These are phyloP conservation scores for Cordyceps fumosorosea DNA, from an alignment of 2,329 filamentous ascomycete species.

Conservation along the genomic window DNA sequence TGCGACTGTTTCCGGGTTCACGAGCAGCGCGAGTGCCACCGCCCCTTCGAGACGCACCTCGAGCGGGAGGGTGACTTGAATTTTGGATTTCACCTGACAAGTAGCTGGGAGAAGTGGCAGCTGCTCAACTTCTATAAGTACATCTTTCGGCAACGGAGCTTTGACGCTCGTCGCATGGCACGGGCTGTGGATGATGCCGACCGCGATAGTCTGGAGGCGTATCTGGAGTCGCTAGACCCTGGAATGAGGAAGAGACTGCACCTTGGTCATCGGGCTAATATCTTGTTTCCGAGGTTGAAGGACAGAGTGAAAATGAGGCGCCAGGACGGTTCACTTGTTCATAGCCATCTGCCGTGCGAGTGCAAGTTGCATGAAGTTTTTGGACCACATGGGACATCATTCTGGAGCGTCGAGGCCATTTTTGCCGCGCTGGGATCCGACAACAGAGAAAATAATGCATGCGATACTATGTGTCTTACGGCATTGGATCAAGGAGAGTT, in stretches of 20 bases:
- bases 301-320: neutral
- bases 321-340: neutral
- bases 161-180: neutral
- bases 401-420: neutral
- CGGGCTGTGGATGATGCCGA: neutral
- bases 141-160: neutral
- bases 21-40: neutral
- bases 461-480: too few relatives aligned
- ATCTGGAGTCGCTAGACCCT: neutral
- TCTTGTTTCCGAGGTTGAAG: neutral
- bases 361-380: neutral
- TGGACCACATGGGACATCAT: neutral
- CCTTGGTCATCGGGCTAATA: neutral
- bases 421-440: neutral
- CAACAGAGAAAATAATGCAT: too few relatives aligned
- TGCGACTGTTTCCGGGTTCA: neutral
- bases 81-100: neutral
- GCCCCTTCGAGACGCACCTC: neutral
- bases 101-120: neutral
- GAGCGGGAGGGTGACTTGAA: neutral
- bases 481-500: too few relatives aligned
- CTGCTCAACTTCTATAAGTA: neutral
- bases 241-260: neutral
- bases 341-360: neutral
- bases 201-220: neutral